Evolutionary conservation across 2,329 filamentous ascomycete species (phyloP).

Genomic region (Cercospora brassicicola): DNA sequence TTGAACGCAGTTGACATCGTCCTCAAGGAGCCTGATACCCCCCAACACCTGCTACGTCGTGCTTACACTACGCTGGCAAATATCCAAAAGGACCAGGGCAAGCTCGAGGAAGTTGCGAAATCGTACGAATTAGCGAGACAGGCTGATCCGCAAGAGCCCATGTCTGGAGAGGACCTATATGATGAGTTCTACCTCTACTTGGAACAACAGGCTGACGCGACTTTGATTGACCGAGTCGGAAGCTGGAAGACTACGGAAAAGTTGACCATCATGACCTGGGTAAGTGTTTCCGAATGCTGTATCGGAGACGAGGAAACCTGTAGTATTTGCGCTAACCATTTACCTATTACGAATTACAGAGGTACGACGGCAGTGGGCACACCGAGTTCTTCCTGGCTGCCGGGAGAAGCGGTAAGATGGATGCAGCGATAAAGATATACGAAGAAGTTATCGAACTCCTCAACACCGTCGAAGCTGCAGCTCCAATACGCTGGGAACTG

Average conservation of each 20-base stretch:
- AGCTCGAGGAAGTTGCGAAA: neutral
- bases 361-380: conserved; percentile 6
- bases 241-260: conserved; percentile 12
- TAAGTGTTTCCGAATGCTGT: neutral
- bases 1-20: neutral
- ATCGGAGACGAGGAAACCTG: too few relatives aligned
- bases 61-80: conserved; percentile 6
- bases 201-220: conserved; percentile 1
- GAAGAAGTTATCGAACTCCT: conserved; percentile 11
- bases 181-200: conserved; percentile 9
- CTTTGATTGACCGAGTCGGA: neutral
- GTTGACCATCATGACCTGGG: conserved; percentile 11
- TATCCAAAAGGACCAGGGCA: conserved; percentile 1
- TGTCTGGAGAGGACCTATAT: conserved; percentile 4
- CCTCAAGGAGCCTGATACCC: neutral
- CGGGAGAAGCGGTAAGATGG: conserved; percentile 1
- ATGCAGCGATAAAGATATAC: neutral
- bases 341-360: neutral
- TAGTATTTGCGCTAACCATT: neutral
- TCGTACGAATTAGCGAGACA: conserved; percentile 2
- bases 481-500: conserved; percentile 6
- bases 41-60: neutral
- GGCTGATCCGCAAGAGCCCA: conserved; percentile 10
- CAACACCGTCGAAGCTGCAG: conserved; percentile 3
- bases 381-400: conserved; percentile 1